Conservation (phyloP, 1,284 basidiomycete species). For the Papiliotrema terrestris region DNA sequence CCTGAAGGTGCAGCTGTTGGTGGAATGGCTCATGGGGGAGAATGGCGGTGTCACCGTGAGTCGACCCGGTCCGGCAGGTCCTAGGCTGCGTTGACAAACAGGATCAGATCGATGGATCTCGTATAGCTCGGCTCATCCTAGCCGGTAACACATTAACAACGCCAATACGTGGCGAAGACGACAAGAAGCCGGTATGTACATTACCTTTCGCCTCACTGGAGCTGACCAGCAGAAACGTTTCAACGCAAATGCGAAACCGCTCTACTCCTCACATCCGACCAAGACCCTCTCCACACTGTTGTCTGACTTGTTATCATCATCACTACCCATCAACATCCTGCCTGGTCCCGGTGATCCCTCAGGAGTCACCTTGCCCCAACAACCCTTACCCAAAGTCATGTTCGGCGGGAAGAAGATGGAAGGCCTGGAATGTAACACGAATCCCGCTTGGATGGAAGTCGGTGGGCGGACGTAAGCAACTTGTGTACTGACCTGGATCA, state of each 20-base stretch:
- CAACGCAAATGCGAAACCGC: slow-evolving; percentile 38
- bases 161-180: slow-evolving; percentile 53
- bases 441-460: slow-evolving; percentile 77
- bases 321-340: slow-evolving; percentile 74
- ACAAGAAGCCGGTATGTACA: slow-evolving; percentile 58
- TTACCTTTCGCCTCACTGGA: not conserved
- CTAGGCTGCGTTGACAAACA: slow-evolving; percentile 18
- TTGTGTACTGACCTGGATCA: not conserved
- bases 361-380: slow-evolving; percentile 86
- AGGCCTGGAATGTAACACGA: slow-evolving; percentile 74
- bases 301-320: slow-evolving; percentile 62
- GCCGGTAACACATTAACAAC: slow-evolving; percentile 78
- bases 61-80: not conserved
- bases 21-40: slow-evolving; percentile 86
- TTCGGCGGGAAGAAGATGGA: slow-evolving; percentile 66
- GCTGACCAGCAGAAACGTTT: slow-evolving; percentile 48
- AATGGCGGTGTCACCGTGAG: slow-evolving; percentile 61
- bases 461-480: slow-evolving; percentile 49
- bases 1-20: slow-evolving; percentile 70
- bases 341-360: slow-evolving; percentile 86
- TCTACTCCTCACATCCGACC: slow-evolving; percentile 71
- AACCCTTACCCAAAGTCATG: slow-evolving; percentile 86
- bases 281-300: slow-evolving; percentile 67
- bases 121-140: slow-evolving; percentile 76
- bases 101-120: slow-evolving; percentile 63